These are phyloP conservation scores for Colletotrichum sp. DNA, from an alignment of 2,329 filamentous ascomycete genomes.

Conservation along the genomic window DNA sequence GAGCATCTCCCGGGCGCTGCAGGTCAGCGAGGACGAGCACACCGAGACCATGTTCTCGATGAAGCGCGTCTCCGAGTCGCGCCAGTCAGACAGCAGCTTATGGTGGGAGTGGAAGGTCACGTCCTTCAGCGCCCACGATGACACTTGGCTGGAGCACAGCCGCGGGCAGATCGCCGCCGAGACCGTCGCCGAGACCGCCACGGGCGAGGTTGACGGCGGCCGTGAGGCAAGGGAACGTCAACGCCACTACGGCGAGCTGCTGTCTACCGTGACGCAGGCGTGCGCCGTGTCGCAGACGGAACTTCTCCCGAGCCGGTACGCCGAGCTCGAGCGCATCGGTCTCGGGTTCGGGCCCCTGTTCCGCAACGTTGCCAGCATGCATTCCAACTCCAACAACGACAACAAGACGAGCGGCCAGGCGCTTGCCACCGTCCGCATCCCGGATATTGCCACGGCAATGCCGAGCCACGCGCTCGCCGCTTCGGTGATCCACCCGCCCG, in stretches of 20 bases:
- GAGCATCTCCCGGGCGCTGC: conserved; percentile 16
- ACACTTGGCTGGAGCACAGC: conserved; percentile 6
- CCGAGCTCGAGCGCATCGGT: neutral
- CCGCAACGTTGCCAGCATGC: neutral
- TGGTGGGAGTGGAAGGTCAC: conserved; percentile 8
- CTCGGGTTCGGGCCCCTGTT: neutral
- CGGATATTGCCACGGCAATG: conserved; percentile 24
- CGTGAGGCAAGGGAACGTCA: neutral
- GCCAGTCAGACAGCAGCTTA: conserved; percentile 29
- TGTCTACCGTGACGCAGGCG: neutral
- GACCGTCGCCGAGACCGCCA: conserved; percentile 1
- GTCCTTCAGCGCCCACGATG: neutral
- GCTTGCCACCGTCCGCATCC: neutral
- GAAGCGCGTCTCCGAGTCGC: conserved; percentile 1
- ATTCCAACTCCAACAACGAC: neutral
- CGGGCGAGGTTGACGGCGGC: neutral
- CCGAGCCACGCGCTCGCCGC: conserved; percentile 18
- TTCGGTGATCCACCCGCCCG: conserved; percentile 34
- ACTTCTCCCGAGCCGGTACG: neutral
- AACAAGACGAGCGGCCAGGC: neutral
- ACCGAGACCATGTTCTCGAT: conserved; percentile 22
- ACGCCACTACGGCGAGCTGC: neutral
- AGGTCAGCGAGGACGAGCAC: conserved; percentile 8
- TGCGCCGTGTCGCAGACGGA: neutral
- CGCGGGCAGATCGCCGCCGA: conserved; percentile 22